Evolutionary conservation across 2,329 filamentous ascomycete species (phyloP).

Genomic region (Aspergillus sp.): DNA sequence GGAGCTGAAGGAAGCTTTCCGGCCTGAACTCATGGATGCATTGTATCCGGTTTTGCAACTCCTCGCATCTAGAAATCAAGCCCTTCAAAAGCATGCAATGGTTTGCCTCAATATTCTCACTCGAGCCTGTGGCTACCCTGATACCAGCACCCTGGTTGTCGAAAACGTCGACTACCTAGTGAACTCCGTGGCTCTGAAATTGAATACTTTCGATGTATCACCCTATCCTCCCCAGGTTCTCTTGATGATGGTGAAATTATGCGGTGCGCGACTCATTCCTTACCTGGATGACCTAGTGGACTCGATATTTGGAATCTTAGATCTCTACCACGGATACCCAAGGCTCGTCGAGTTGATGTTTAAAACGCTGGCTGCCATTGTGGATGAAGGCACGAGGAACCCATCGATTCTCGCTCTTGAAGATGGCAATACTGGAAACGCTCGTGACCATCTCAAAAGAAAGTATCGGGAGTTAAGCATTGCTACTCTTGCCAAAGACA

Average conservation of each 20-base stretch:
- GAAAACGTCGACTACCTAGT: conserved; percentile 96
- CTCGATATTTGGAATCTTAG: conserved; percentile 88
- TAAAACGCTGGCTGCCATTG: conserved; percentile 75
- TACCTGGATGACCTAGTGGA: conserved; percentile 90
- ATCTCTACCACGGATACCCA: conserved; percentile 92
- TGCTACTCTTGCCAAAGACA: conserved; percentile 33
- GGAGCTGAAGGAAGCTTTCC: conserved; percentile 66
- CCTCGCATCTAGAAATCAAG: conserved; percentile 68
- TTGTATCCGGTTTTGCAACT: conserved; percentile 91
- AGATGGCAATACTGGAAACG: conserved; percentile 23
- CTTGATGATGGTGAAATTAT: conserved; percentile 88
- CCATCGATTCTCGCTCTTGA: conserved; percentile 50
- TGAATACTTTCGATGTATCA: conserved; percentile 90
- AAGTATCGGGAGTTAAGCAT: conserved; percentile 32
- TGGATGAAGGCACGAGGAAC: conserved; percentile 72
- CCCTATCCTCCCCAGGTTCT: conserved; percentile 88
- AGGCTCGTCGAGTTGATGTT: conserved; percentile 83
- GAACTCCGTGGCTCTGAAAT: conserved; percentile 82
- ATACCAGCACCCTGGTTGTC: conserved; percentile 76
- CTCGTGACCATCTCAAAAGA: conserved; percentile 29
- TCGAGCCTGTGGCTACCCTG: conserved; percentile 68
- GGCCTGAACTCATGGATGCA: conserved; percentile 82
- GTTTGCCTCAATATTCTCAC: conserved; percentile 80
- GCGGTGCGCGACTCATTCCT: conserved; percentile 76
- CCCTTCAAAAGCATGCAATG: conserved; percentile 78